A percentile compares a stretch with the other conserved stretches of the same genome.
Conservation (phyloP, 352 stramenopile genomes). For the Phytophthora fragariaefolia region DNA sequence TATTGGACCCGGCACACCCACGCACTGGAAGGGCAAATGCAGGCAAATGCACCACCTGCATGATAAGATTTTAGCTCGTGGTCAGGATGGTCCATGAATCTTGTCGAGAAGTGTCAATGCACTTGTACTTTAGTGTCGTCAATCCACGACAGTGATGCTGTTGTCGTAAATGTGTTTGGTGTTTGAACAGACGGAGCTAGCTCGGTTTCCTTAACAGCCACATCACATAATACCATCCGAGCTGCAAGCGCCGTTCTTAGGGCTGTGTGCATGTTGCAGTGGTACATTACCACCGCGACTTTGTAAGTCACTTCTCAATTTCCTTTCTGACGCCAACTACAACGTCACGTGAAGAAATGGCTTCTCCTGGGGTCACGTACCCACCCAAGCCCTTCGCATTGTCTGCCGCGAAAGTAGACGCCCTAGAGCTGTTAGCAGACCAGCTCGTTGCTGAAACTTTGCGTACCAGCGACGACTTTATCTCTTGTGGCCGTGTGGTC, state of each 20-base stretch:
- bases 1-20: background rate
- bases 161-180: background rate
- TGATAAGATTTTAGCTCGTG: constrained; percentile 17
- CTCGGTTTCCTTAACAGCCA: constrained; percentile 3
- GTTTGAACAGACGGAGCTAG: constrained; percentile 9
- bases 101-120: background rate
- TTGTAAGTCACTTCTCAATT: constrained; percentile 13
- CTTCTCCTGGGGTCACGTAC: constrained; percentile 4
- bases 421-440: constrained; percentile 49
- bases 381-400: constrained; percentile 24
- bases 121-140: constrained; percentile 1
- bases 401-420: constrained; percentile 41
- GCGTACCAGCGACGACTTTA: constrained; percentile 53
- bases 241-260: background rate
- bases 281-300: background rate
- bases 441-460: constrained; percentile 61
- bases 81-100: background rate
- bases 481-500: constrained; percentile 38
- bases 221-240: constrained; percentile 10
- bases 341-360: background rate
- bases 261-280: background rate
- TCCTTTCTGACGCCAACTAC: background rate
- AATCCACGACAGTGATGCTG: background rate
- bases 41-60: constrained; percentile 1
- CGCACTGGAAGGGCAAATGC: background rate